Conservation (phyloP, 192 early-diverging fungal genomes). For the Backusella tuberculispora region DNA sequence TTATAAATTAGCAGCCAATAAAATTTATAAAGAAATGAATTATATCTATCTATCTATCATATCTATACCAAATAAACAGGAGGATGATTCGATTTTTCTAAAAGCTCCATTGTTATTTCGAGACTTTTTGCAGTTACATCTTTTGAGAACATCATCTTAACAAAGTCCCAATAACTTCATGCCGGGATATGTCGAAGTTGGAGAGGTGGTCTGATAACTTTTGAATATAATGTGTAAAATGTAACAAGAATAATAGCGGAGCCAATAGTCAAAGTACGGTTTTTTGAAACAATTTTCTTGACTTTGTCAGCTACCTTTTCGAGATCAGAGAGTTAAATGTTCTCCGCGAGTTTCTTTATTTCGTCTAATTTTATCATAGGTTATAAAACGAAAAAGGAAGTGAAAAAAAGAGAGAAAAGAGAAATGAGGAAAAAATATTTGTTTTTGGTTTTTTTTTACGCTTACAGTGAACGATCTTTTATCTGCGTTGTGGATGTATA, state of each 20-base stretch:
- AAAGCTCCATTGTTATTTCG: background rate
- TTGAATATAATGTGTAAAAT: background rate
- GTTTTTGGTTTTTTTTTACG: background rate
- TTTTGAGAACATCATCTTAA: background rate
- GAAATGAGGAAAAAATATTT: background rate
- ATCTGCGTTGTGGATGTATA: background rate
- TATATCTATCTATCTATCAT: too few relatives aligned
- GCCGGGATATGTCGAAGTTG: background rate
- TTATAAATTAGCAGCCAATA: background rate
- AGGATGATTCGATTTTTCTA: background rate
- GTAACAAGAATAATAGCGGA: background rate
- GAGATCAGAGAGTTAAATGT: background rate
- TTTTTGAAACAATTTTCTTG: background rate
- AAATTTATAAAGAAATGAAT: too few relatives aligned
- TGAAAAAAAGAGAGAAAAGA: background rate
- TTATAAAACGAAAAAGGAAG: background rate
- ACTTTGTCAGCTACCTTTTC: background rate
- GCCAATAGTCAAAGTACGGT: background rate
- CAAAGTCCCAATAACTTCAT: background rate
- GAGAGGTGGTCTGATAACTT: background rate
- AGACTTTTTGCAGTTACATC: slow-evolving; percentile 1
- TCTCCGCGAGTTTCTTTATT: background rate
- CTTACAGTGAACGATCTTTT: background rate
- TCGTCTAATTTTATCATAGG: background rate
- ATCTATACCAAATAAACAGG: background rate